Conservation (phyloP, 352 stramenopile species). For the Phytophthora tubulina region DNA sequence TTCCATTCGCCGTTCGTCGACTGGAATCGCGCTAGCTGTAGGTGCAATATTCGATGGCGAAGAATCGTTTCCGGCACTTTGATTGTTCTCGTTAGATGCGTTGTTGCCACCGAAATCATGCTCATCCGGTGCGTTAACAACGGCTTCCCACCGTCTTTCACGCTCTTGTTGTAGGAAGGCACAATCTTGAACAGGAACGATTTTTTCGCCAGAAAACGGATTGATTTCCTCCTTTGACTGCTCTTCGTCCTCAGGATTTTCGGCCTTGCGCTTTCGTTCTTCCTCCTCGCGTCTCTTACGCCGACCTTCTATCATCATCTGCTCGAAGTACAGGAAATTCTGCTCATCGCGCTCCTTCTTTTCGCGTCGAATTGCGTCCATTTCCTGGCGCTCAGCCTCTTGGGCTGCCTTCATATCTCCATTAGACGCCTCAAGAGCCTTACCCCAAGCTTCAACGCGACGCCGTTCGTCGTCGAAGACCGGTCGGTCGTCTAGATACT, state of each 20-base stretch:
- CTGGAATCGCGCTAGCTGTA: conserved; percentile 41
- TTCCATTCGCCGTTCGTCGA: conserved; percentile 61
- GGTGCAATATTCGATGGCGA: background rate
- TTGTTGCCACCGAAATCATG: conserved; percentile 7
- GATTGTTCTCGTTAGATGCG: conserved; percentile 33
- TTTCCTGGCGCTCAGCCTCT: conserved; percentile 87
- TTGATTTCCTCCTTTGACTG: conserved; percentile 56
- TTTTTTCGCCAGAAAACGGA: conserved; percentile 77
- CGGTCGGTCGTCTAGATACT: conserved; percentile 85
- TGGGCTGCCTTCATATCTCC: conserved; percentile 86
- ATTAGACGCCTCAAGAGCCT: conserved; percentile 63
- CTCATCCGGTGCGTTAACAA: conserved; percentile 56
- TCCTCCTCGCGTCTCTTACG: conserved; percentile 68
- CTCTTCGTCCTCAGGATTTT: conserved; percentile 26
- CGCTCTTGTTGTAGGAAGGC: conserved; percentile 68
- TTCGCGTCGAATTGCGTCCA: conserved; percentile 84
- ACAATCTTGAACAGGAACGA: conserved; percentile 70
- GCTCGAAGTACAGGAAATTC: conserved; percentile 90
- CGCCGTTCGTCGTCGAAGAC: conserved; percentile 90
- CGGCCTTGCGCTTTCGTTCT: conserved; percentile 34
- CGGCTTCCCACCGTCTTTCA: conserved; percentile 69
- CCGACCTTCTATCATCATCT: conserved; percentile 84
- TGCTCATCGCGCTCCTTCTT: conserved; percentile 88
- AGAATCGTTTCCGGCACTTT: conserved; percentile 22
- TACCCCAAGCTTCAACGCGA: conserved; percentile 84